Evolutionary conservation across 192 early-diverging fungal genomes (phyloP).

Genomic region (Lunasporangiospora selenospora): DNA sequence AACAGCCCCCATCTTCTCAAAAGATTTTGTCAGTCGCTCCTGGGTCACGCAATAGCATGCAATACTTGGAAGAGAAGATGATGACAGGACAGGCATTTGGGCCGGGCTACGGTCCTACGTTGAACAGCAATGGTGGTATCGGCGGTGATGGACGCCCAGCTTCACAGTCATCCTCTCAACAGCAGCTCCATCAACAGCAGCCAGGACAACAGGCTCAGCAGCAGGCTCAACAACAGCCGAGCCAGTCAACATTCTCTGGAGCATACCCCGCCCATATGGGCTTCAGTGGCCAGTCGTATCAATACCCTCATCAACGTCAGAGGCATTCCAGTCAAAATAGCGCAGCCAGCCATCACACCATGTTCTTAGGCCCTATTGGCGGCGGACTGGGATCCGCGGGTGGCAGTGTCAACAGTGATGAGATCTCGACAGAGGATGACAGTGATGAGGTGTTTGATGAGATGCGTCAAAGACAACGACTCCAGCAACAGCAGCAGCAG

Average conservation of each 20-base stretch:
- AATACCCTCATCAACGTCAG: conserved; percentile 40
- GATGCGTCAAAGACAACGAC: conserved; percentile 31
- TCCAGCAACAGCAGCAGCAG: conserved; percentile 16
- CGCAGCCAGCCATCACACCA: conserved; percentile 43
- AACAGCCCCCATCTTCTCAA: conserved; percentile 10
- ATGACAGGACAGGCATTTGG: conserved; percentile 25
- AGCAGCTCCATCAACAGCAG: too few relatives aligned
- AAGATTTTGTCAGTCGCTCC: conserved; percentile 6
- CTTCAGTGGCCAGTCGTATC: conserved; percentile 2
- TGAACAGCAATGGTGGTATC: conserved; percentile 29
- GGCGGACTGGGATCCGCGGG: conserved; percentile 35
- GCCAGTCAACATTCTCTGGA: conserved; percentile 7
- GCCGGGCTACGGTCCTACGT: conserved; percentile 34
- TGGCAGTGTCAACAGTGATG: conserved; percentile 44
- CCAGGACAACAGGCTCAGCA: background rate
- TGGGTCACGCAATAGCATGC: conserved; percentile 17
- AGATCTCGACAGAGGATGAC: conserved; percentile 45
- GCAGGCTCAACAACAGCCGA: conserved; percentile 11
- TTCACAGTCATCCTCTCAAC: background rate
- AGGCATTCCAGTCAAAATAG: conserved; percentile 47
- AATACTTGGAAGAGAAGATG: conserved; percentile 26
- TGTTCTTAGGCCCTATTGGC: conserved; percentile 42
- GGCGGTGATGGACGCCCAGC: too few relatives aligned
- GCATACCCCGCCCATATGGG: conserved; percentile 24
- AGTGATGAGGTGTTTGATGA: conserved; percentile 47